Evolutionary conservation across 345 rosid species (phyloP).

Genomic region (Euclidium syriacum): DNA sequence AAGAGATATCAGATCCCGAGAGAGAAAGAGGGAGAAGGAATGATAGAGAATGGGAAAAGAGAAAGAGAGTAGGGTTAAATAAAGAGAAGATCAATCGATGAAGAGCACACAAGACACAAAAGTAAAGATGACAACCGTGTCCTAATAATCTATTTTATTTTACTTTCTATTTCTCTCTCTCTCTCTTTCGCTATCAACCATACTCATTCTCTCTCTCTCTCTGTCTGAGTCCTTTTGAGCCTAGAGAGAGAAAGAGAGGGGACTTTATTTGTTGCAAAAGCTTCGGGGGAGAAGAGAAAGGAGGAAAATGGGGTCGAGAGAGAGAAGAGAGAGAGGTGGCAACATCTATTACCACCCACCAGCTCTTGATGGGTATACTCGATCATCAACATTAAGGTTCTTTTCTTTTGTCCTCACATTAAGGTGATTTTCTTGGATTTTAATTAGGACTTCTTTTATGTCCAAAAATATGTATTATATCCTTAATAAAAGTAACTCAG

Average conservation of each 20-base stretch:
- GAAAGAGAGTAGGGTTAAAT: conserved; percentile 54
- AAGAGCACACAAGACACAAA: conserved; percentile 29
- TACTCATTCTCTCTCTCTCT: conserved; percentile 21
- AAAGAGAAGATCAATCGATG: conserved; percentile 38
- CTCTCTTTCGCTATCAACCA: conserved; percentile 32
- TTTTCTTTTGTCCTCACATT: background rate
- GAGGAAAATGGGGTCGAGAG: conserved; percentile 32
- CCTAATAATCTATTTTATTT: conserved; percentile 45
- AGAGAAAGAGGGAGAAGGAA: conserved; percentile 27
- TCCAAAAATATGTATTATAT: background rate
- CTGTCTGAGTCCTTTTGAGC: conserved; percentile 18
- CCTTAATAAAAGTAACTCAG: background rate
- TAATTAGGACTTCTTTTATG: background rate
- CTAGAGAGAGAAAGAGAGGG: conserved; percentile 24
- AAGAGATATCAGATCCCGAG: conserved; percentile 70
- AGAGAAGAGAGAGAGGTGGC: conserved; percentile 30
- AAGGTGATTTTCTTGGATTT: conserved; percentile 1
- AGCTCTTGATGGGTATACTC: conserved; percentile 61
- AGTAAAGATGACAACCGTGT: conserved; percentile 44
- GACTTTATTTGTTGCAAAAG: conserved; percentile 85
- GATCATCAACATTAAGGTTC: conserved; percentile 25
- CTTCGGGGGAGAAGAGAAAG: conserved; percentile 43
- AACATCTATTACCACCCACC: conserved; percentile 53
- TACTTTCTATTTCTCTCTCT: conserved; percentile 24
- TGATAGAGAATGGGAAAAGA: conserved; percentile 38